Evolutionary conservation across 2,329 filamentous ascomycete genomes (phyloP), one percentile per base, ranked within the genome.

Genomic region (Pseudogymnoascus sp.): DNA sequence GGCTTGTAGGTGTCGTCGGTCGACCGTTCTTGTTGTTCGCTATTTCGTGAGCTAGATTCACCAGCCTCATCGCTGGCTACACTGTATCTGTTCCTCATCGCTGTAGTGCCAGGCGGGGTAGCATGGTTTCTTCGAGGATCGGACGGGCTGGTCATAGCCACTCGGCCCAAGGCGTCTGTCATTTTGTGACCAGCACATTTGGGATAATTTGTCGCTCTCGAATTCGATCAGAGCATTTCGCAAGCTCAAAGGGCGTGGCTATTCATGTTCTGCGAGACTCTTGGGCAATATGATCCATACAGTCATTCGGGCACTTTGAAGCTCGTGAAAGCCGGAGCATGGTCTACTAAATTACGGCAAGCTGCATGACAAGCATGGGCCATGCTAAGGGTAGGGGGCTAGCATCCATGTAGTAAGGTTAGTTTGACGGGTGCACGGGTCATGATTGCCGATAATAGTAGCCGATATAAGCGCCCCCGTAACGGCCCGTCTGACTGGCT

Each of bases 101-200:
- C n/a, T 57, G 48, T 57, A 19, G 48, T 57, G 25, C 48, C 28
- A 14, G 48, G 48, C 25, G 48, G 25, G 48, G 48, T 57, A 57
- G 48, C 48, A 57, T 57, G 48, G 28, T n/a, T 57, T 34, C 48
- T 57, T 57, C 48, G 48, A 57, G 28, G 48, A 34, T 57, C 48
- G n/a, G 48, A 57, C 48, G 48, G 48, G 48, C n/a, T 57, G 48
- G 25, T 57, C 48, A 57, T 57, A 57, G 48, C 48, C 48, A 34
- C 48, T 57, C 48, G 25, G 25, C 48, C 48, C 48, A 57, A 57
- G 25, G 48, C 48, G 25, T 57, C 48, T 19, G 48, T 57, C 48
- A 57, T 57, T 16, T 57, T 57, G 48, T 34, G 48, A 31, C 48
- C 25, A 57, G 48, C 48, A 34, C 48, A 57, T 57, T n/a, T 57